Base-by-base conservation (phyloP, 2,329 filamentous ascomycete genomes). In the Trichoderma sp. region DNA sequence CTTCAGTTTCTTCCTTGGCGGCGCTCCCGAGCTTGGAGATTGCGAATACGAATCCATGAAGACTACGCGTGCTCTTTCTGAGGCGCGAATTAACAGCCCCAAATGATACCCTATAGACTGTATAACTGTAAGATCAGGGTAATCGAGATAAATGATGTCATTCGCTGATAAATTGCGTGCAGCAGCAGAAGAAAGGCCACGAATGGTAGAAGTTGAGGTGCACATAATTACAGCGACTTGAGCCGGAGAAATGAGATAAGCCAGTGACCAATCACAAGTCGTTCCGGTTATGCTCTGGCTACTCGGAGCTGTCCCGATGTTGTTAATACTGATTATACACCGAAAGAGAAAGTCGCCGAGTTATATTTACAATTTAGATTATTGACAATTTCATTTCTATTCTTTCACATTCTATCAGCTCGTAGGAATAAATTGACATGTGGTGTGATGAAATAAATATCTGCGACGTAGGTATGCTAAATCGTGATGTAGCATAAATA, bases 271-370 rank as follows among this genome's bases (percentile, higher is more conserved):
- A 49, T 49, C 47, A 33, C 11, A 4, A 21, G 40, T 4, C 3
- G 40, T 62, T 43, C 59, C 59, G 19, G 31, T 14, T 21, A 3
- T 10, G 24, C 40, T 8, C n/a, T 7, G 13, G 2, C 29, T 49
- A 35, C 19, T 35, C 59, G 59, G 40, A 62, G 52, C 59, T 24
- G 21, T 62, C 16, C 59, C 59, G 59, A 53, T 31, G 19, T 61
- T 49, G 11, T 4, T 49, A 49, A 49, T 49, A 49, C 43, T 49
- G 11, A 6, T 49, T 24, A 49, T 49, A 49, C 43, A 47, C 21
- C 13, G 21, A 13, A 6, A 4, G 8, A 4, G 8, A 21, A 4
- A 21, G 27, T 27, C 27, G 27, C 27, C 27, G 27, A 27, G 27
- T 27, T 27, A 27, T 27, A 27, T 27, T 27, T 27, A 27, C 27